Base-by-base conservation (phyloP, 2,329 filamentous ascomycete species). In the Colletotrichum sp. region DNA sequence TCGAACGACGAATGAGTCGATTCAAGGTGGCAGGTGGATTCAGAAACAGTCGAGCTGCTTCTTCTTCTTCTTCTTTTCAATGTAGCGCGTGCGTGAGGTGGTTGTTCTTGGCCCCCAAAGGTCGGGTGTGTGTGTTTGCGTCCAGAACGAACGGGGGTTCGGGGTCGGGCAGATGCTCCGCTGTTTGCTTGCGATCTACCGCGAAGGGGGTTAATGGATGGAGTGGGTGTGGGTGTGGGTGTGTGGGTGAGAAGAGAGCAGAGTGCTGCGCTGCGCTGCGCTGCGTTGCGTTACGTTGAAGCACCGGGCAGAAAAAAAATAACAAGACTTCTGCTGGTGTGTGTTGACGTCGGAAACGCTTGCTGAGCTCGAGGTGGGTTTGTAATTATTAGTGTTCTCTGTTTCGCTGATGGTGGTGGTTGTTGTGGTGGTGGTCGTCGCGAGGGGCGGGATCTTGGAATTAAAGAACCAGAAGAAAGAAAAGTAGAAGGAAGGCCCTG, bases 121-220 rank as follows among this genome's bases (percentile, higher is more conserved):
- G 32, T 22, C 44, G 44, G 19, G 44, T n/a, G 44, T 49, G 52
- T 49, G 68, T 70, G 68, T 70, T 70, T 70, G 68, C 68, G 68
- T 62, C 36, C 52, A 68, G 66, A 57, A 22, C 27, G 68, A 59
- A 52, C 57, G 68, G 68, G 68, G 68, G 34, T 70, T 63, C 57
- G 68, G 57, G 55, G 19, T 59, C 49, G 29, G 57, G 57, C 68
- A 63, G 32, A 61, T 69, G 29, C 68, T 70, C 68, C 68, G 68
- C 57, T 52, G 68, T 34, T 70, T 63, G 57, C 57, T 70, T 63
- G 57, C 36, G 68, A 70, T 70, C 68, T 70, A 63, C 68, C 68
- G 55, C 57, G 68, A 63, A 69, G 19, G 68, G 68, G 62, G 57
- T 29, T 57, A 59, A 27, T 36, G n/a, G 49, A 69, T 25, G 67